Evolutionary conservation across 2,329 filamentous ascomycete species (phyloP).

Genomic region (Pseudocercospora fuligena): DNA sequence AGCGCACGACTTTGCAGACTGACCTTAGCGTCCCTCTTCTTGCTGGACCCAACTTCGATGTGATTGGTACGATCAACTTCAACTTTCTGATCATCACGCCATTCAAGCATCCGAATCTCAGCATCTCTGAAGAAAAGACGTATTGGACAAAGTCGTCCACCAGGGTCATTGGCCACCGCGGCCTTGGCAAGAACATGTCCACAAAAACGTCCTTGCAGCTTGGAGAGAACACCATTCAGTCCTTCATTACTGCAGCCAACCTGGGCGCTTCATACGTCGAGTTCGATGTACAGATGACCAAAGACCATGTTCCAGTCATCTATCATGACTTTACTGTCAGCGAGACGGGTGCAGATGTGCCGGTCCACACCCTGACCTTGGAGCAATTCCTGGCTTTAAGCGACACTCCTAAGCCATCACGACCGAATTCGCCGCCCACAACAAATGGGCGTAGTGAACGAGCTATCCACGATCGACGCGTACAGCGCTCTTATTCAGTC

Average conservation of each 20-base stretch:
- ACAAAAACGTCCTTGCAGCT: constrained; percentile 87
- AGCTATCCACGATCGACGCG: constrained; percentile 31
- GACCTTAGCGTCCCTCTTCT: constrained; percentile 92
- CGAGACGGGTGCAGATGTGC: constrained; percentile 95
- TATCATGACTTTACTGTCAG: constrained; percentile 98
- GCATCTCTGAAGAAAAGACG: constrained; percentile 84
- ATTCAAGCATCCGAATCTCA: constrained; percentile 92
- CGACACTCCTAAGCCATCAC: constrained; percentile 30
- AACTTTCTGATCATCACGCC: constrained; percentile 95
- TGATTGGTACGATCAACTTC: constrained; percentile 95
- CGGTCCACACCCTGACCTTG: constrained; percentile 90
- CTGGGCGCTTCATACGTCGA: constrained; percentile 77
- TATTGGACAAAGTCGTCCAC: constrained; percentile 96
- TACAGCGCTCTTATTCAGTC: constrained; percentile 63
- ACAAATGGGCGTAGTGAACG: constrained; percentile 16
- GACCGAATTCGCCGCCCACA: constrained; percentile 23
- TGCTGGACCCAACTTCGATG: constrained; percentile 77
- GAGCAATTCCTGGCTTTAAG: constrained; percentile 77
- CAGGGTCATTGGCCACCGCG: constrained; percentile 76
- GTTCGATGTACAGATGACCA: constrained; percentile 94
- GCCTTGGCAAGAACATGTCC: constrained; percentile 85
- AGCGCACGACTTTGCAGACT: constrained; percentile 89
- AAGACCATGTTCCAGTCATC: constrained; percentile 96
- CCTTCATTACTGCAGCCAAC: constrained; percentile 95
- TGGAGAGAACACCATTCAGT: constrained; percentile 93